Conservation (phyloP, 1,139 yeast genomes). For the Yamadazyma epiphylla region DNA sequence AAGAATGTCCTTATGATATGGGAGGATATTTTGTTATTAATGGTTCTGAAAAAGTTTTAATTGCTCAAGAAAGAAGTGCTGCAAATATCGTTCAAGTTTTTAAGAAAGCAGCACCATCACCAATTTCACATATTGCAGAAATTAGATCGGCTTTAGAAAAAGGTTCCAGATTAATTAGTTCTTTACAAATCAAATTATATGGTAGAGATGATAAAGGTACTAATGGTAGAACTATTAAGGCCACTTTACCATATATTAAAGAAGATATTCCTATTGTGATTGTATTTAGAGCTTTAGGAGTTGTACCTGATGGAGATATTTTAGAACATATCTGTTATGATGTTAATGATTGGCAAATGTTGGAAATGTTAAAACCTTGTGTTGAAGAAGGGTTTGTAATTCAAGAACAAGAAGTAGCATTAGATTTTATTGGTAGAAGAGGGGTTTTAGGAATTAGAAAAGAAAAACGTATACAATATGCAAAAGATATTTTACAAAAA, state of each 20-base stretch:
- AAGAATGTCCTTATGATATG: slow-evolving; percentile 99
- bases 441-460: slow-evolving; percentile 93
- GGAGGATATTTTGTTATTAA: slow-evolving; percentile 98
- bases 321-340: slow-evolving; percentile 97
- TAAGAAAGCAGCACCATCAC: slow-evolving; percentile 96
- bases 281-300: slow-evolving; percentile 96
- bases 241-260: slow-evolving; percentile 92
- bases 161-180: slow-evolving; percentile 91
- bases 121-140: slow-evolving; percentile 94
- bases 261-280: slow-evolving; percentile 96
- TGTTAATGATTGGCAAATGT: slow-evolving; percentile 98
- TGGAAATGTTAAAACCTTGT: slow-evolving; percentile 98
- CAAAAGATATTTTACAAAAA: slow-evolving; percentile 91
- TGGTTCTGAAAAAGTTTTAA: slow-evolving; percentile 96
- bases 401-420: slow-evolving; percentile 96
- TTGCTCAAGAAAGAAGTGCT: slow-evolving; percentile 98
- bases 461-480: slow-evolving; percentile 97
- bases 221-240: slow-evolving; percentile 80
- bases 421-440: slow-evolving; percentile 97
- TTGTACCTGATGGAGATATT: slow-evolving; percentile 98
- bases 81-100: slow-evolving; percentile 98
- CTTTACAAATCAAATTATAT: slow-evolving; percentile 89
- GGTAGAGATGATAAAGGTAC: slow-evolving; percentile 79
- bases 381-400: slow-evolving; percentile 98
- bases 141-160: slow-evolving; percentile 94